Evolutionary conservation across 139 green algal genomes (phyloP).

Genomic region (Zygnema cylindricum): DNA sequence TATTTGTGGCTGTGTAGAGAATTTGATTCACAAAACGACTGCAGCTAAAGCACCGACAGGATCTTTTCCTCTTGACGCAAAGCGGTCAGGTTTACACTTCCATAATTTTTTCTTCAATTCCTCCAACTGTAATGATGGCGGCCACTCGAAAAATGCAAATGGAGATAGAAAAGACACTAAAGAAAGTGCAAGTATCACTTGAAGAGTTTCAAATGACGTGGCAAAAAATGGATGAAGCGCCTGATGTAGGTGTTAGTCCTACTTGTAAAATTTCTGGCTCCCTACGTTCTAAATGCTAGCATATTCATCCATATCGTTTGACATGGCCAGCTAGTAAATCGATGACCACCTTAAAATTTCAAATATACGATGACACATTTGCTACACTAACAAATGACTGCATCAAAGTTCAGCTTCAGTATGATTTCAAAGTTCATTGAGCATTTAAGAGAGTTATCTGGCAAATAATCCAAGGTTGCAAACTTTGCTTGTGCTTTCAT

Average conservation of each 20-base stretch:
- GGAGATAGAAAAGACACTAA: conserved; percentile 93
- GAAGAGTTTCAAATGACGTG: conserved; percentile 93
- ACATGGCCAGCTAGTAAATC: too few relatives aligned
- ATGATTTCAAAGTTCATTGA: not conserved
- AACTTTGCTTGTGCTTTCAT: too few relatives aligned
- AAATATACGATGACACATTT: not conserved
- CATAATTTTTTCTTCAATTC: too few relatives aligned
- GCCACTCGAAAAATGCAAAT: conserved; percentile 86
- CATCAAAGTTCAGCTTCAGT: not conserved
- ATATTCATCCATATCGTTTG: too few relatives aligned
- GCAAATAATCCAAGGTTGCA: too few relatives aligned
- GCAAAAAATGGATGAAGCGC: conserved; percentile 77
- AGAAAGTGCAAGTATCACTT: conserved; percentile 93
- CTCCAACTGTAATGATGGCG: conserved; percentile 76
- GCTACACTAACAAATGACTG: not conserved
- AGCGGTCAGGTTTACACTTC: too few relatives aligned
- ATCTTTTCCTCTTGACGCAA: too few relatives aligned
- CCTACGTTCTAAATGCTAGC: not conserved
- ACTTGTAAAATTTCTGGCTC: not conserved
- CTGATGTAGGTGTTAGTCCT: conserved; percentile 22
- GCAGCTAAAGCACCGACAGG: too few relatives aligned
- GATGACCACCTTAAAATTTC: not conserved
- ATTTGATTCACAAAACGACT: too few relatives aligned
- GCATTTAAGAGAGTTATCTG: too few relatives aligned
- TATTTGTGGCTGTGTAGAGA: too few relatives aligned